These are phyloP conservation scores for Talaromyces sp. DNA, from an alignment of 2,329 filamentous ascomycete species.

Conservation along the genomic window DNA sequence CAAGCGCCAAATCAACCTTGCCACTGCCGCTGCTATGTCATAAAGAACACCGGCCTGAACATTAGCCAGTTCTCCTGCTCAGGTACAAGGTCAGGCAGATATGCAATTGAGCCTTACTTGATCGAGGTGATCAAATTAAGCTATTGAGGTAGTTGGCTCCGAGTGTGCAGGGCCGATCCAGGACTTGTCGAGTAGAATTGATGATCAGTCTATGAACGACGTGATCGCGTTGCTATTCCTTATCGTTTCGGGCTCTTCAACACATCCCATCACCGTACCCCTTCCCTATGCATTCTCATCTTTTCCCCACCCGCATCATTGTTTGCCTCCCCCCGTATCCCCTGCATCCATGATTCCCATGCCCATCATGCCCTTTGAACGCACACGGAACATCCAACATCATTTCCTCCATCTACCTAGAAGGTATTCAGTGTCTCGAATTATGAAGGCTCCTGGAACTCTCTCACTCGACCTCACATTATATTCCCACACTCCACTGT, in stretches of 20 bases:
- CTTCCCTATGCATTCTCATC: slow-evolving; percentile 4
- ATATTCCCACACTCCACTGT: slow-evolving; percentile 19
- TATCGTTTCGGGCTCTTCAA: not conserved
- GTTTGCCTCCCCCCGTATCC: slow-evolving; percentile 21
- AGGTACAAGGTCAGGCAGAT: not conserved
- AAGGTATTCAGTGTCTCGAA: slow-evolving; percentile 15
- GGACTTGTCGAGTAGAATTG: not conserved
- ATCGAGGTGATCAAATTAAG: not conserved
- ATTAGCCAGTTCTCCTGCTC: not conserved
- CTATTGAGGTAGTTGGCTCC: not conserved
- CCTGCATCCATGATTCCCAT: slow-evolving; percentile 16
- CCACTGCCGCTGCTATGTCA: slow-evolving; percentile 38
- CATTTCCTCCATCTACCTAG: not conserved
- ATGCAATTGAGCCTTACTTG: not conserved
- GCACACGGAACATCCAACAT: slow-evolving; percentile 14
- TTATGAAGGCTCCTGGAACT: slow-evolving; percentile 11
- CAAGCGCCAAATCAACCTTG: slow-evolving; percentile 68
- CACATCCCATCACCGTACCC: slow-evolving; percentile 10
- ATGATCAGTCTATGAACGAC: not conserved
- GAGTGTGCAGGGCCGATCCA: not conserved
- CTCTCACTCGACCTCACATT: not conserved
- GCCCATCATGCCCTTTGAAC: slow-evolving; percentile 9
- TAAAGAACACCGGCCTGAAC: slow-evolving; percentile 24
- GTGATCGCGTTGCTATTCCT: not conserved
- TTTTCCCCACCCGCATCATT: slow-evolving; percentile 20